phyloP scores from a whole-genome alignment of 2,329 filamentous ascomycete species.

The Verticillium nonalfalfae region DNA sequence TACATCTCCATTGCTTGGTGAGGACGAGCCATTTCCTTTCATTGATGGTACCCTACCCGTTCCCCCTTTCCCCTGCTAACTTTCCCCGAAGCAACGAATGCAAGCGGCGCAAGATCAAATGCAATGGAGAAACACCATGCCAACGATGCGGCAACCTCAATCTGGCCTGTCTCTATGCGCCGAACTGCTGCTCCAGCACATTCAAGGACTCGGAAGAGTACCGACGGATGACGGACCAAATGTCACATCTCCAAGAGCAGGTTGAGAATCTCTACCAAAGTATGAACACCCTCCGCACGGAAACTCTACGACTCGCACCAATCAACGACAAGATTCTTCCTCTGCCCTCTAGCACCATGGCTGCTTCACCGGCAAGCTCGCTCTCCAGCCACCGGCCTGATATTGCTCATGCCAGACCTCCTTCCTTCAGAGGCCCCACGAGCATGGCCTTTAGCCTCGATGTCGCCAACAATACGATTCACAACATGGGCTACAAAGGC shows the following conservation, averaged over 20 bases:
- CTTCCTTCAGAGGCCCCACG: constrained; percentile 75
- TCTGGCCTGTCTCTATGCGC: constrained; percentile 58
- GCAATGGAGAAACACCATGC: constrained; percentile 64
- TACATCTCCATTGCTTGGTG: constrained; percentile 59
- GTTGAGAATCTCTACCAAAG: constrained; percentile 71
- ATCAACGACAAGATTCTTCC: constrained; percentile 33
- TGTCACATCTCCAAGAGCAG: constrained; percentile 74
- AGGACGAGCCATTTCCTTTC: constrained; percentile 15
- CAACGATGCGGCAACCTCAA: constrained; percentile 63
- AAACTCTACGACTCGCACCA: constrained; percentile 37
- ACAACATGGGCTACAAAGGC: constrained; percentile 79
- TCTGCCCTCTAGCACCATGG: constrained; percentile 27
- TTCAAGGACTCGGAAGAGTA: constrained; percentile 94
- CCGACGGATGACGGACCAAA: constrained; percentile 69
- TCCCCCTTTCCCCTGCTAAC: not conserved
- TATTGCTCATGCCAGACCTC: constrained; percentile 45
- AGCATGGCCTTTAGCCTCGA: constrained; percentile 81
- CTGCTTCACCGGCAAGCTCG: constrained; percentile 37
- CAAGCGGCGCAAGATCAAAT: constrained; percentile 70
- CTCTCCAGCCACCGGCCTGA: constrained; percentile 37
- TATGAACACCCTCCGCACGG: constrained; percentile 60
- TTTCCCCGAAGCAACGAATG: constrained; percentile 55
- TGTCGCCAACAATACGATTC: constrained; percentile 78
- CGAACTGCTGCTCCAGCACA: constrained; percentile 64
- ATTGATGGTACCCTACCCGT: not conserved